These are phyloP conservation scores for Eurotiales sp. DNA, from an alignment of 2,329 filamentous ascomycete genomes.

Conservation along the genomic window DNA sequence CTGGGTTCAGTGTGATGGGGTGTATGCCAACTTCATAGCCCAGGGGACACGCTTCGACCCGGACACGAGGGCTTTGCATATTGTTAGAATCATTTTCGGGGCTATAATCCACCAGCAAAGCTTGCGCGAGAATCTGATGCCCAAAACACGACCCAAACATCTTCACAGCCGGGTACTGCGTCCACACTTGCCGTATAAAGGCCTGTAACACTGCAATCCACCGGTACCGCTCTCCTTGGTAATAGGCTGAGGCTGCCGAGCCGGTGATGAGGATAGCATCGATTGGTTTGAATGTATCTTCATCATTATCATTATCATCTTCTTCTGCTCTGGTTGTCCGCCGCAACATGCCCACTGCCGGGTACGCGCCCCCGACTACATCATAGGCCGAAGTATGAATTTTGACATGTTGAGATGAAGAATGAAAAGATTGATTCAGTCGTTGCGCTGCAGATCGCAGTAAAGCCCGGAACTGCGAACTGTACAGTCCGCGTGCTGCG, in stretches of 20 bases:
- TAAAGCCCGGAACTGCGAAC: slow-evolving; percentile 31
- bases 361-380: slow-evolving; percentile 28
- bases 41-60: slow-evolving; percentile 19
- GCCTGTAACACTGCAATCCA: slow-evolving; percentile 28
- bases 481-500: slow-evolving; percentile 31
- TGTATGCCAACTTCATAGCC: slow-evolving; percentile 31
- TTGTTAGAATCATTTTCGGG: slow-evolving; percentile 2
- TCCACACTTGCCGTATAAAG: slow-evolving; percentile 26
- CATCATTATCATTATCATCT: not conserved
- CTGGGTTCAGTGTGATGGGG: slow-evolving; percentile 21
- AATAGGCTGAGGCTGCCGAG: slow-evolving; percentile 22
- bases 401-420: slow-evolving; percentile 13
- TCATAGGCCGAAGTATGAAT: slow-evolving; percentile 33
- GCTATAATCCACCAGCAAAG: slow-evolving; percentile 20
- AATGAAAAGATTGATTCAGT: slow-evolving; percentile 18
- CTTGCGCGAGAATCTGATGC: slow-evolving; percentile 30
- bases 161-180: slow-evolving; percentile 25
- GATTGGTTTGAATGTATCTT: slow-evolving; percentile 17
- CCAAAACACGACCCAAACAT: slow-evolving; percentile 34
- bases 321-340: slow-evolving; percentile 5
- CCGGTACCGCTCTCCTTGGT: slow-evolving; percentile 21
- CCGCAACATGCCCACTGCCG: slow-evolving; percentile 23
- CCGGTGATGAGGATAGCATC: slow-evolving; percentile 33
- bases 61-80: slow-evolving; percentile 10
- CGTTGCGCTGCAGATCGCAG: slow-evolving; percentile 29